These are phyloP conservation scores for Colletotrichum eleusines DNA, from an alignment of 2,329 filamentous ascomycete genomes.

Conservation along the genomic window DNA sequence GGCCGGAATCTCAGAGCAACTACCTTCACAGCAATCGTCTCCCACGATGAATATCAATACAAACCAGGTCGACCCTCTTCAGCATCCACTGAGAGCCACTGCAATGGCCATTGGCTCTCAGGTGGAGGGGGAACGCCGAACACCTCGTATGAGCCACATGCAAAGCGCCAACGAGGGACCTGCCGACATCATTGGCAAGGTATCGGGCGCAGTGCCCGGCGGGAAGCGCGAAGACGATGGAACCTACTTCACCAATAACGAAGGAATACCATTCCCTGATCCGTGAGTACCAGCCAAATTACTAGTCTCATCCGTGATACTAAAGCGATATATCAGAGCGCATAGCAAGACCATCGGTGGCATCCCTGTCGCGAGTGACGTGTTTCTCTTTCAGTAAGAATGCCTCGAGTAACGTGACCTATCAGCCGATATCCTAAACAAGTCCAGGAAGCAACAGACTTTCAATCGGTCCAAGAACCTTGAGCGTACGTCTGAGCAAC, in stretches of 20 bases:
- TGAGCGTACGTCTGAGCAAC: constrained; percentile 49
- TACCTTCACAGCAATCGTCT: background rate
- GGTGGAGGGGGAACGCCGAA: constrained; percentile 52
- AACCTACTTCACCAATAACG: constrained; percentile 67
- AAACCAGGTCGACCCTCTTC: constrained; percentile 45
- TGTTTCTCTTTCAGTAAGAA: constrained; percentile 60
- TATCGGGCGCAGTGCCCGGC: constrained; percentile 58
- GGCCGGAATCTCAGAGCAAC: background rate
- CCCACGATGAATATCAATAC: constrained; percentile 35
- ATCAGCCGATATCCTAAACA: background rate
- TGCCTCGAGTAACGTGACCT: background rate
- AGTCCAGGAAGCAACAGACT: constrained; percentile 60
- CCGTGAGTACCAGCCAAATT: constrained; percentile 47
- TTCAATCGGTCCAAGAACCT: constrained; percentile 68
- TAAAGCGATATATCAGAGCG: constrained; percentile 21
- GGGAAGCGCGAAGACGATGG: constrained; percentile 63
- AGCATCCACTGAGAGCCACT: constrained; percentile 57
- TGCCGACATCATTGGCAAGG: constrained; percentile 63
- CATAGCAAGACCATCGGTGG: constrained; percentile 67
- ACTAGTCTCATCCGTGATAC: background rate
- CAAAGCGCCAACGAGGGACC: constrained; percentile 64
- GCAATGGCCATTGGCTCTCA: constrained; percentile 55
- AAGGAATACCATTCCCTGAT: constrained; percentile 64
- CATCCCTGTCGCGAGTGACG: constrained; percentile 62
- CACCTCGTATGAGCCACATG: constrained; percentile 55